These are phyloP conservation scores for Kwoniella botswanensis DNA, from an alignment of 768 basidiomycete genomes.

Conservation along the genomic window DNA sequence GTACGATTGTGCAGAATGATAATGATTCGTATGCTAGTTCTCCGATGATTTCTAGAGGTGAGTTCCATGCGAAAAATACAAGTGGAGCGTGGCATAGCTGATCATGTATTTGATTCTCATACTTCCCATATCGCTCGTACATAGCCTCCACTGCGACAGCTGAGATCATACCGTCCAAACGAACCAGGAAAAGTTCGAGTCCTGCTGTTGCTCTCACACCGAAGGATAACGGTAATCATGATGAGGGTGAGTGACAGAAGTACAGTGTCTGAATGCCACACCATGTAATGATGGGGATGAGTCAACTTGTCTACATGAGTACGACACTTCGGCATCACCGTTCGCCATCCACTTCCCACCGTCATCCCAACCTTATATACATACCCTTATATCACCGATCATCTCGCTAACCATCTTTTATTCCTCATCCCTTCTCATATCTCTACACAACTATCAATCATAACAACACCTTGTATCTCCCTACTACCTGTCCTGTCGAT, in stretches of 20 bases:
- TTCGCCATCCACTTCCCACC: background rate
- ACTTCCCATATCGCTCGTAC: background rate
- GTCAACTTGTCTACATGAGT: background rate
- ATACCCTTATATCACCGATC: background rate
- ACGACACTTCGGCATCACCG: background rate
- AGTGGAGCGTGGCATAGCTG: background rate
- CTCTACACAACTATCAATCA: background rate
- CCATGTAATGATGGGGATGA: background rate
- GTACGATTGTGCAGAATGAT: background rate
- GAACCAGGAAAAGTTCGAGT: constrained; percentile 2
- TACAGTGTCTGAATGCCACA: background rate
- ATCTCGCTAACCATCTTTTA: background rate
- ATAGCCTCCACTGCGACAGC: constrained; percentile 8
- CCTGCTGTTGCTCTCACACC: background rate
- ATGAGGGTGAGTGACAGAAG: constrained; percentile 2
- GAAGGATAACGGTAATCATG: background rate
- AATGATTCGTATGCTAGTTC: constrained; percentile 3
- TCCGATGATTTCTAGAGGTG: constrained; percentile 5
- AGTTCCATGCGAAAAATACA: background rate
- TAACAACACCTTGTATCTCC: background rate
- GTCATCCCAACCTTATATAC: background rate
- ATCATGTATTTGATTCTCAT: constrained; percentile 2
- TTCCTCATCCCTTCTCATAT: background rate
- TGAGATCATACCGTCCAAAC: constrained; percentile 8
- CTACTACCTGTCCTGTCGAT: too few species aligned